These are phyloP conservation scores for Leccinum cinnamomeum DNA, from an alignment of 1,284 basidiomycete species.

Conservation along the genomic window DNA sequence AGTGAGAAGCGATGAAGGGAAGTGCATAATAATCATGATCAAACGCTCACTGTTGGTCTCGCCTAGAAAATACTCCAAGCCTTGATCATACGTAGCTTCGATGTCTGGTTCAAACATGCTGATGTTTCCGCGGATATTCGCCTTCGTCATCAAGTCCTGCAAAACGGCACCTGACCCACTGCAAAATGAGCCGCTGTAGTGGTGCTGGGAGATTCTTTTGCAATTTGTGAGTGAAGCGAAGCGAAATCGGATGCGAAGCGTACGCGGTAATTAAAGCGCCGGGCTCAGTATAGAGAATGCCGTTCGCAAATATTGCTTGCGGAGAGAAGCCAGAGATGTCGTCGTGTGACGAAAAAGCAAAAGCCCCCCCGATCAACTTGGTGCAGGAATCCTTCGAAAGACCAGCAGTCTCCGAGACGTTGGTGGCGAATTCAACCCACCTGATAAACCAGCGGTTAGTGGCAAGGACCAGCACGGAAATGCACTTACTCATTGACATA, in stretches of 20 bases:
- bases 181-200: conserved; percentile 60
- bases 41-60: conserved; percentile 52
- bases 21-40: background rate
- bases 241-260: background rate
- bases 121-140: conserved; percentile 57
- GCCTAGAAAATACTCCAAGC: conserved; percentile 60
- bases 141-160: conserved; percentile 62
- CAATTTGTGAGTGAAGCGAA: conserved; percentile 1
- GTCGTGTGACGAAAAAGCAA: conserved; percentile 48
- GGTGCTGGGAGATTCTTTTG: conserved; percentile 60
- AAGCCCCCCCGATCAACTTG: conserved; percentile 53
- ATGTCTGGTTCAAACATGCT: conserved; percentile 52
- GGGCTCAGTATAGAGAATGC: conserved; percentile 40
- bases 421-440: conserved; percentile 36
- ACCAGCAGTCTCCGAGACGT: conserved; percentile 30
- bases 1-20: conserved; percentile 3
- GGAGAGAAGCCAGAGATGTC: conserved; percentile 52
- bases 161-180: conserved; percentile 48
- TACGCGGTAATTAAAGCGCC: conserved; percentile 41
- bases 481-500: conserved; percentile 54
- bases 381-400: conserved; percentile 37
- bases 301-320: conserved; percentile 47
- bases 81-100: conserved; percentile 42
- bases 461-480: background rate
- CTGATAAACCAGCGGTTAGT: conserved; percentile 20